A percentile compares a stretch with the other conserved stretches of the same genome.
Conservation (phyloP, 1,284 basidiomycete species). For the Malassezia sympodialis region DNA sequence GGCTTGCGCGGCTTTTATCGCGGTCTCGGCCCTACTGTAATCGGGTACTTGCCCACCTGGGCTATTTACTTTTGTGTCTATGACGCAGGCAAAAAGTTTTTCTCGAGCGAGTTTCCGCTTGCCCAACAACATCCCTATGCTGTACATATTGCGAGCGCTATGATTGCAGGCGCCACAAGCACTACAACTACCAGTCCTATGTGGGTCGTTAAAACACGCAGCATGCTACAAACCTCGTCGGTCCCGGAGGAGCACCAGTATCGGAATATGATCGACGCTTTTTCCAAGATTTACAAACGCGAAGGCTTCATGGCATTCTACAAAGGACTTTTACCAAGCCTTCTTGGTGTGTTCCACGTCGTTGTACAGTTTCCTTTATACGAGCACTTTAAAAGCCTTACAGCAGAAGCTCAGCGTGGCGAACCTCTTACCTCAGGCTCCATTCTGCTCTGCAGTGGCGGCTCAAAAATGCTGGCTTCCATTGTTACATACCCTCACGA, state of each 20-base stretch:
- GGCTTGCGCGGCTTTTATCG: slow-evolving; percentile 44
- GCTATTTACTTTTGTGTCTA: slow-evolving; percentile 47
- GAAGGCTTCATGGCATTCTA: slow-evolving; percentile 44
- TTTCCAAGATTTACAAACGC: slow-evolving; percentile 30
- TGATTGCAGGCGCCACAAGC: slow-evolving; percentile 40
- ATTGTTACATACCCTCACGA: slow-evolving; percentile 47
- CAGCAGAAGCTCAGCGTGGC: slow-evolving; percentile 1
- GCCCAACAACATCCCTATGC: slow-evolving; percentile 20
- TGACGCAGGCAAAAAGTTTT: slow-evolving; percentile 29
- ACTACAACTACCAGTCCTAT: slow-evolving; percentile 42
- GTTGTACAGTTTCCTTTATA: slow-evolving; percentile 47
- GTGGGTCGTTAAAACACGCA: slow-evolving; percentile 46
- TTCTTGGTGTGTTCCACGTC: slow-evolving; percentile 43
- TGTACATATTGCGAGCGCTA: slow-evolving; percentile 39
- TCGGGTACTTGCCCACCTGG: slow-evolving; percentile 47
- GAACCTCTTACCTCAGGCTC: slow-evolving; percentile 19
- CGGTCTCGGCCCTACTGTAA: slow-evolving; percentile 42
- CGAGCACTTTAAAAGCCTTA: slow-evolving; percentile 33
- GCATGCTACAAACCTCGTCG: slow-evolving; percentile 32
- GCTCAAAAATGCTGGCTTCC: slow-evolving; percentile 45
- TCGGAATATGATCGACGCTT: slow-evolving; percentile 40
- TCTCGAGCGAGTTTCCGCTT: not conserved
- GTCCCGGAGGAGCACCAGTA: slow-evolving; percentile 22
- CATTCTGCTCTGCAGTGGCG: slow-evolving; percentile 38
- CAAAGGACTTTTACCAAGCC: slow-evolving; percentile 35